Evolutionary conservation across 495 filamentous ascomycete genomes (phyloP).

Genomic region (Opeltia flavorubescens): DNA sequence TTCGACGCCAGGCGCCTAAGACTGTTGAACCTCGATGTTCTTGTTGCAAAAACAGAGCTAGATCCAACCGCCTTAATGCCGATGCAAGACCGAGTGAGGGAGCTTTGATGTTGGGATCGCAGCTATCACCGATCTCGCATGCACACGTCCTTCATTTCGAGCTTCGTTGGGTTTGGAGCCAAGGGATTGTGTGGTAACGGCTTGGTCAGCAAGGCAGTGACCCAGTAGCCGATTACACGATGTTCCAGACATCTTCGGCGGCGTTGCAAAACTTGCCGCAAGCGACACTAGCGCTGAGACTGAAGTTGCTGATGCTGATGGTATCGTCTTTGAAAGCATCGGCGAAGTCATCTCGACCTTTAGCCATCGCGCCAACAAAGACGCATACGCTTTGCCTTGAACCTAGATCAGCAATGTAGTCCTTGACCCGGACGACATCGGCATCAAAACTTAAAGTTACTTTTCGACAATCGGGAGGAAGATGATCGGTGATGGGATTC

Average conservation of each 20-base stretch:
- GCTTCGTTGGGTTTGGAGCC: conserved; percentile 8
- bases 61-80: conserved; percentile 37
- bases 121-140: conserved; percentile 16
- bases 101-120: conserved; percentile 40
- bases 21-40: conserved; percentile 70
- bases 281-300: conserved; percentile 87
- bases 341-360: conserved; percentile 88
- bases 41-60: conserved; percentile 70
- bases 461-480: conserved; percentile 94
- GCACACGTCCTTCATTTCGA: neutral
- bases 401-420: conserved; percentile 68
- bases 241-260: conserved; percentile 90
- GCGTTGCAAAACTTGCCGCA: conserved; percentile 99
- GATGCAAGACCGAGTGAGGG: conserved; percentile 16
- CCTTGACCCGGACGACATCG: conserved; percentile 68
- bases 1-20: conserved; percentile 53
- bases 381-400: conserved; percentile 88
- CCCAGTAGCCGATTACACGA: conserved; percentile 42
- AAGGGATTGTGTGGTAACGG: neutral
- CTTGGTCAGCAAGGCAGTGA: neutral
- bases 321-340: conserved; percentile 90
- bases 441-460: conserved; percentile 89
- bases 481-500: conserved; percentile 92
- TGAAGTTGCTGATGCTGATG: conserved; percentile 96
- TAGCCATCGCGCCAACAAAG: conserved; percentile 97